Evolutionary conservation across 192 early-diverging fungal genomes (phyloP).

Genomic region (Paraglomus brasilianum): DNA sequence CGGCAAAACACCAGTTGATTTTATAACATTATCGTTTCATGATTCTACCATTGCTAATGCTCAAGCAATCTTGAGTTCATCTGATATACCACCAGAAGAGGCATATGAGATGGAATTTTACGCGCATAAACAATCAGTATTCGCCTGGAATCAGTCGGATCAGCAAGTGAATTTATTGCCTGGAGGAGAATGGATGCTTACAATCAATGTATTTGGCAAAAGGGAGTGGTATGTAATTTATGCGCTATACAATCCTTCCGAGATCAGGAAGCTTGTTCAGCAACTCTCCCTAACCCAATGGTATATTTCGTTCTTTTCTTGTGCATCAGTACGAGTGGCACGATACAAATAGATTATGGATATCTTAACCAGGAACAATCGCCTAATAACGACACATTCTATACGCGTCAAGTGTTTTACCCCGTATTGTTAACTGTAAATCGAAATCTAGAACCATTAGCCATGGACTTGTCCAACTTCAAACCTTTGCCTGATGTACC

Average conservation of each 20-base stretch:
- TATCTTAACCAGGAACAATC: conserved; percentile 42
- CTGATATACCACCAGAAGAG: conserved; percentile 61
- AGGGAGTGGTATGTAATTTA: conserved; percentile 52
- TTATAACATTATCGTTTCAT: conserved; percentile 58
- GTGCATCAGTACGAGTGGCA: conserved; percentile 57
- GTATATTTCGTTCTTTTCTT: conserved; percentile 1
- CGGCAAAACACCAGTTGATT: conserved; percentile 68
- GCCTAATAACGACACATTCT: conserved; percentile 44
- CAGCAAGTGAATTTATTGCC: conserved; percentile 48
- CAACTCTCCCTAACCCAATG: neutral
- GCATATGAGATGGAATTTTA: conserved; percentile 76
- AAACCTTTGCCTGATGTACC: conserved; percentile 33
- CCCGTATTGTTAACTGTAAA: conserved; percentile 72
- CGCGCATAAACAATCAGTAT: conserved; percentile 54
- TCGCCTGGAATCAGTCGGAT: conserved; percentile 51
- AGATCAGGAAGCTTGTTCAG: neutral
- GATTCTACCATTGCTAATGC: conserved; percentile 46
- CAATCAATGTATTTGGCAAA: conserved; percentile 74
- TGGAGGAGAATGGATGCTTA: conserved; percentile 53
- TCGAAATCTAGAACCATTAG: conserved; percentile 56
- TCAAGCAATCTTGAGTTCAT: conserved; percentile 35
- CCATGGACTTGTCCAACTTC: conserved; percentile 67
- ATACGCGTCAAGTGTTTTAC: conserved; percentile 62
- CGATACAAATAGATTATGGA: conserved; percentile 72
- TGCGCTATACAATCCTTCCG: conserved; percentile 2